Base-by-base conservation (phyloP, 257 asterid genomes). In the Nicotiana attenuata region DNA sequence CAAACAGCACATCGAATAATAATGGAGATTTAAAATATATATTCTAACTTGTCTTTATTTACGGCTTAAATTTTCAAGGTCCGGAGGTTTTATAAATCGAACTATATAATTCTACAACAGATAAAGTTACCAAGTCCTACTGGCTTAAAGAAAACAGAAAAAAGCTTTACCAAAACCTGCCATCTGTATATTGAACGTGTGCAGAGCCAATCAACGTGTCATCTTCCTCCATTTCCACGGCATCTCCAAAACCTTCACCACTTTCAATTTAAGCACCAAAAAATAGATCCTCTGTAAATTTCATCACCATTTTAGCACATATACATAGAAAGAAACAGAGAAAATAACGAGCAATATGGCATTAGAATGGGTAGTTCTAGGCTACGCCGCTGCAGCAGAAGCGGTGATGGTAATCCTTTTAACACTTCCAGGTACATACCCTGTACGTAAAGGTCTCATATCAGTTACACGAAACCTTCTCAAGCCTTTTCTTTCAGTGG, bases 341-440 rank as follows among this genome's bases (percentile, higher is more conserved):
- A 20, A 76, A 81, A 45, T 0, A 11, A 24, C 3, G 14, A 45
- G 4, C 2, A 8, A 0, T 7, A 90, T 91, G 96, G 94, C 92
- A 20, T 64, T 91, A 73, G 92, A 91, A 85, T 91, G 96, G 96
- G 91, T 91, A 50, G 86, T 88, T 19, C 31, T 91, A 19, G 82
- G 92, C 78, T 89, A 82, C 69, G 88, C 83, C 20, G 89, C 88
- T 7, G 89, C 89, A 0, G 92, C 89, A 9, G 94, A 89, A 35
- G 96, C 90, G 29, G 81, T 86, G 29, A 84, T 91, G 82, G 83
- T 92, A 65, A 82, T 92, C 17, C 86, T 90, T 24, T 90, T 92
- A 14, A 84, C 91, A 3, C 52, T 90, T 1, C 81, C 88, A 19
- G 83, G 88, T 2, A 82, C 86, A 5, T 75, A 82, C 6, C 90